These are phyloP conservation scores for Knoxdaviesia proteae DNA, from an alignment of 2,329 filamentous ascomycete species.

Conservation along the genomic window DNA sequence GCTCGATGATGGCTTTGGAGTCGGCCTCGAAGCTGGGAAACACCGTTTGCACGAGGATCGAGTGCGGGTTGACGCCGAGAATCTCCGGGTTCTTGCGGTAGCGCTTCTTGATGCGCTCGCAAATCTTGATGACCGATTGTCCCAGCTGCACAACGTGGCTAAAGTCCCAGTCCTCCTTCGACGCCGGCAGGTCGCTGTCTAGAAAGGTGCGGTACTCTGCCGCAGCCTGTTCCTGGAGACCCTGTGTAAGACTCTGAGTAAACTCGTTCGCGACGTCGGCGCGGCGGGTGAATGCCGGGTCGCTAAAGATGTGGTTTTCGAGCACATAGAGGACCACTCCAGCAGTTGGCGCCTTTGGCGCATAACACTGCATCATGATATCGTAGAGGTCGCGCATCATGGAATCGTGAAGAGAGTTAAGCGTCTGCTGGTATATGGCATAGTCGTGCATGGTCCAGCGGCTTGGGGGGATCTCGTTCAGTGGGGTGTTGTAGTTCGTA, in stretches of 20 bases:
- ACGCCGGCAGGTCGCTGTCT: slow-evolving; percentile 57
- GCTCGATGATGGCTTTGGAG: slow-evolving; percentile 61
- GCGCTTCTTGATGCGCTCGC: slow-evolving; percentile 76
- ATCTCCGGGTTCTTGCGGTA: slow-evolving; percentile 77
- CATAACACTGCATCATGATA: slow-evolving; percentile 72
- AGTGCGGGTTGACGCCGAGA: slow-evolving; percentile 47
- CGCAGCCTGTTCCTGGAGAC: slow-evolving; percentile 51
- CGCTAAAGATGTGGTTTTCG: slow-evolving; percentile 60
- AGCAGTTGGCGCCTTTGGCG: slow-evolving; percentile 65
- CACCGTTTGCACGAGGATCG: slow-evolving; percentile 60
- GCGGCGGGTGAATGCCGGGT: slow-evolving; percentile 53
- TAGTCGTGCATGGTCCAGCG: slow-evolving; percentile 51
- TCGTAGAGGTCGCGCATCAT: slow-evolving; percentile 75
- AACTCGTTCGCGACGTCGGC: slow-evolving; percentile 27
- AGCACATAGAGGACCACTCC: slow-evolving; percentile 63
- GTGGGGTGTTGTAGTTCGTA: slow-evolving; percentile 25
- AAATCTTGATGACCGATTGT: slow-evolving; percentile 65
- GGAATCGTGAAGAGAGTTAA: slow-evolving; percentile 58
- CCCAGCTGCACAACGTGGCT: slow-evolving; percentile 77
- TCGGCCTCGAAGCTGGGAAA: slow-evolving; percentile 84
- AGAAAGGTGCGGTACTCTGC: slow-evolving; percentile 66
- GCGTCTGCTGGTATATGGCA: slow-evolving; percentile 50
- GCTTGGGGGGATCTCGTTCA: slow-evolving; percentile 34
- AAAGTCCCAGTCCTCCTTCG: slow-evolving; percentile 74
- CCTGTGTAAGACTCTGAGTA: slow-evolving; percentile 47